Evolutionary conservation across 495 filamentous ascomycete genomes (phyloP).

Genomic region (Daldinia decipiens): DNA sequence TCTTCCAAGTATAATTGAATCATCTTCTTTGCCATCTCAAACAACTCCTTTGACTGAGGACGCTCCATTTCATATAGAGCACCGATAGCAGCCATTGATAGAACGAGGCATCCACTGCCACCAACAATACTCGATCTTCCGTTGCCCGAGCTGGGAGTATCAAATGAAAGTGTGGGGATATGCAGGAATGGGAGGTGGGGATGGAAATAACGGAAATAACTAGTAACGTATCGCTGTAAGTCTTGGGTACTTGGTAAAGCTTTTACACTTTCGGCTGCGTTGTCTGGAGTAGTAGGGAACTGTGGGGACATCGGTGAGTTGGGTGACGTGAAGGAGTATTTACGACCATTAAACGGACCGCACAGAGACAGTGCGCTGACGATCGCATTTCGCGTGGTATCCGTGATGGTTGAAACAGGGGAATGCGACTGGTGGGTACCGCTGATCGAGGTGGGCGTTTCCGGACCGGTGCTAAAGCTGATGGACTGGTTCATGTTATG

Average conservation of each 20-base stretch:
- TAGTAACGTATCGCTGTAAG: constrained; percentile 88
- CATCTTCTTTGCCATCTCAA: constrained; percentile 94
- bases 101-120: constrained; percentile 88
- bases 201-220: constrained; percentile 94
- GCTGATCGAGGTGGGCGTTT: constrained; percentile 75
- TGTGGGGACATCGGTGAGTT: constrained; percentile 71
- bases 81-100: constrained; percentile 96
- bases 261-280: constrained; percentile 58
- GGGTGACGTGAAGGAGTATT: constrained; percentile 78
- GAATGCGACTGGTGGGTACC: constrained; percentile 67
- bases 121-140: constrained; percentile 74
- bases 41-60: constrained; percentile 81
- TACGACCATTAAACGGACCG: constrained; percentile 75
- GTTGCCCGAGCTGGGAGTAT: constrained; percentile 72
- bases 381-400: constrained; percentile 90
- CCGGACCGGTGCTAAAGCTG: constrained; percentile 69
- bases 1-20: constrained; percentile 94
- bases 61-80: constrained; percentile 92
- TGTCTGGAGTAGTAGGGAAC: constrained; percentile 59
- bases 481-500: constrained; percentile 67
- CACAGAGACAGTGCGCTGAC: constrained; percentile 83
- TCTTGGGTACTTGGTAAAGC: constrained; percentile 87
- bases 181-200: constrained; percentile 95
- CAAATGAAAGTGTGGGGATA: constrained; percentile 91
- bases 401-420: constrained; percentile 80